These are phyloP conservation scores for Plectosphaerella sp. DNA, from an alignment of 2,329 filamentous ascomycete species.

Conservation along the genomic window DNA sequence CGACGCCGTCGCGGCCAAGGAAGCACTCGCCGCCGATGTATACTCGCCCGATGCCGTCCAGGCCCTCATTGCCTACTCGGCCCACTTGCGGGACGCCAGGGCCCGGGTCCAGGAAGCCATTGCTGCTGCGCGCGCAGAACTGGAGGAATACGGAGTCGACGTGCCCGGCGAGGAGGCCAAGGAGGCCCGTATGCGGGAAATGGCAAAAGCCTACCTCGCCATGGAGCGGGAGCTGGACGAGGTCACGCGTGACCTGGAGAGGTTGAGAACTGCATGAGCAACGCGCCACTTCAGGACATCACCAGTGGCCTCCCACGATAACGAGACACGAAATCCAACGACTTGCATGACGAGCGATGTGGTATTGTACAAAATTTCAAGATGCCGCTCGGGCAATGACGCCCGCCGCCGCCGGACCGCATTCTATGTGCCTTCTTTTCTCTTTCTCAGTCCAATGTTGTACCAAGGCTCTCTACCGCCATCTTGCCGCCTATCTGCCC, in stretches of 20 bases:
- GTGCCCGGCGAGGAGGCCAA: constrained; percentile 30
- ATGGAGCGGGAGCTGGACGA: constrained; percentile 46
- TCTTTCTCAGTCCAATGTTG: too few species aligned
- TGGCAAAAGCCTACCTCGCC: constrained; percentile 46
- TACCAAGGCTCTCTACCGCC: too few species aligned
- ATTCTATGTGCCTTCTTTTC: background rate
- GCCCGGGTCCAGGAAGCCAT: constrained; percentile 39
- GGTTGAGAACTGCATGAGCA: constrained; percentile 19
- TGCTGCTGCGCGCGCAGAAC: constrained; percentile 33
- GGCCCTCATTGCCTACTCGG: constrained; percentile 41
- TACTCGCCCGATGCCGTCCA: constrained; percentile 39
- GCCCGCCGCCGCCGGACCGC: background rate
- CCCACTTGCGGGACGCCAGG: constrained; percentile 45
- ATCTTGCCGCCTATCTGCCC: background rate
- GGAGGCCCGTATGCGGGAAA: constrained; percentile 47
- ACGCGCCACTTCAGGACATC: background rate
- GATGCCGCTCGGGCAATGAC: background rate
- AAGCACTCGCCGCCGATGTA: constrained; percentile 29
- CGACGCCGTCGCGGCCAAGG: constrained; percentile 29
- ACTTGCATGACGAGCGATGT: background rate
- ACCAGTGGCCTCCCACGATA: background rate
- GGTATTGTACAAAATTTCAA: constrained; percentile 2
- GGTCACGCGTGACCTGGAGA: constrained; percentile 40
- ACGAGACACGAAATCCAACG: background rate
- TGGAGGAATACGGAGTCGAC: constrained; percentile 46